Evolutionary conservation across 2,329 filamentous ascomycete species (phyloP).

Genomic region (Erysiphe neolycopersici): DNA sequence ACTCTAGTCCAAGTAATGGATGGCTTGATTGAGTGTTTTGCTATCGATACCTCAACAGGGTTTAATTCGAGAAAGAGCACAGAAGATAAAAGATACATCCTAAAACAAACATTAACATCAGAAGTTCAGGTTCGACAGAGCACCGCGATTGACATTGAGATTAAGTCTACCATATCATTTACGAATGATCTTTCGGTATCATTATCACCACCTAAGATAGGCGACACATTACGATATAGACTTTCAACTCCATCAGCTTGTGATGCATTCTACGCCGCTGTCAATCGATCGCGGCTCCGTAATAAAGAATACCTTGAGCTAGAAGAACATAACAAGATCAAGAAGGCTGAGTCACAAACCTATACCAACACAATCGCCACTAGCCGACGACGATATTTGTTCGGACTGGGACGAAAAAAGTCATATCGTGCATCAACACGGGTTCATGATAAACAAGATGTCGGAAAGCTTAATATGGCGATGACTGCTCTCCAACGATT

Average conservation of each 20-base stretch:
- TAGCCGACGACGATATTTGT: constrained; percentile 24
- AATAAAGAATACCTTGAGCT: constrained; percentile 49
- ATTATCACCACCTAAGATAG: not conserved
- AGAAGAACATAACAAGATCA: constrained; percentile 28
- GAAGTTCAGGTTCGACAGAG: constrained; percentile 73
- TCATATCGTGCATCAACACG: constrained; percentile 35
- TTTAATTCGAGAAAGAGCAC: not conserved
- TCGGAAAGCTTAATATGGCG: constrained; percentile 46
- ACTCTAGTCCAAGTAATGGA: constrained; percentile 27
- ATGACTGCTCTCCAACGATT: constrained; percentile 42
- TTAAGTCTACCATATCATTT: constrained; percentile 42
- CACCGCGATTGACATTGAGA: constrained; percentile 78
- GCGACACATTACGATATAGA: constrained; percentile 1
- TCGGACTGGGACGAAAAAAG: constrained; percentile 30
- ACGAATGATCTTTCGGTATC: not conserved
- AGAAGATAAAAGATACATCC: not conserved
- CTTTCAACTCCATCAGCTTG: constrained; percentile 30
- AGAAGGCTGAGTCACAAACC: constrained; percentile 8
- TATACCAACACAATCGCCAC: constrained; percentile 20
- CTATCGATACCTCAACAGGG: not conserved
- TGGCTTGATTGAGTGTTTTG: constrained; percentile 30
- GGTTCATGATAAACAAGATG: constrained; percentile 35
- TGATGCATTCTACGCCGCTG: constrained; percentile 54
- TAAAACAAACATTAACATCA: constrained; percentile 68
- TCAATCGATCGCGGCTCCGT: constrained; percentile 72